Base-by-base conservation (phyloP, 306 rosid species). In the Cicer arietinum region DNA sequence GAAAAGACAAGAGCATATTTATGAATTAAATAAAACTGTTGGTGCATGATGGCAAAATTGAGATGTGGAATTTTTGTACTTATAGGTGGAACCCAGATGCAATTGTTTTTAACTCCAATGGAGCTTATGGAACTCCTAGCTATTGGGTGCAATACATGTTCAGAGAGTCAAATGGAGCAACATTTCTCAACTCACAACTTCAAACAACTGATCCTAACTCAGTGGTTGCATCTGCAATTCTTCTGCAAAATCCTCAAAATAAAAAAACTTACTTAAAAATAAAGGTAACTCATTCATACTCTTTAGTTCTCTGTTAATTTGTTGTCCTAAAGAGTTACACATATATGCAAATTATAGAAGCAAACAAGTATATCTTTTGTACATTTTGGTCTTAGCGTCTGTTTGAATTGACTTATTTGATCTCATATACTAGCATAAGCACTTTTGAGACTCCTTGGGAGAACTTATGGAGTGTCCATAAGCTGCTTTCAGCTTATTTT, bases 31-130 rank as follows among this genome's bases (percentile, higher is more conserved):
- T n/a, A 25, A 60, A 25, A 45, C 10, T 47, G 9, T 40, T 71
- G 14, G 6, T 61, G 8, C 59, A 45, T 67, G 18, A 58, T 77
- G 45, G 47, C 12, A 56, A 10, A 47, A 61, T 62, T 82, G 68
- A 79, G 57, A 75, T 81, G 45, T 60, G 13, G 6, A 8, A 46
- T 20, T 59, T 59, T 39, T 50, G 58, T 77, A 45, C 47, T 74
- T 72, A 41, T 20, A 84, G 98, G 68, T 91, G 97, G 98, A 90
- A 75, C 67, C 98, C 98, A 11, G 98, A 89, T 83, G 92, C 96
- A 74, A 93, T 91, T 45, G 94, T 89, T 50, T 91, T 93, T 20
- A 67, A 82, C 83, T 83, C 91, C 7, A 46, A 81, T 39, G 83
- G 82, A 45, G 67, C 41, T 56, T 93, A 88, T 71, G 98, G 86